Evolutionary conservation across 495 filamentous ascomycete species (phyloP).

Genomic region (Cercophora newfieldiana): DNA sequence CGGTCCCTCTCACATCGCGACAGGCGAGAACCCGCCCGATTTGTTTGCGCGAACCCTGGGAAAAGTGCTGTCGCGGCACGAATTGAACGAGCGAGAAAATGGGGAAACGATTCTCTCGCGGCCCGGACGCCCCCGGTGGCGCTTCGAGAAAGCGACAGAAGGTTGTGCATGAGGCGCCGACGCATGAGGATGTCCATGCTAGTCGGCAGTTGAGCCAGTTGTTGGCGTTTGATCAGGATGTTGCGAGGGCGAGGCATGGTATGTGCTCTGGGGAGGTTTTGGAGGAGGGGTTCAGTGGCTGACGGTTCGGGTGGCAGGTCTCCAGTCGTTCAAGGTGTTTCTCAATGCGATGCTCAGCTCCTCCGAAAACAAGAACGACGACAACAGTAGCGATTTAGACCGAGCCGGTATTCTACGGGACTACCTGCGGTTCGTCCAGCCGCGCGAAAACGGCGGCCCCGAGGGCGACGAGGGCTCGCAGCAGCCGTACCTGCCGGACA

Average conservation of each 20-base stretch:
- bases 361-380: conserved; percentile 41
- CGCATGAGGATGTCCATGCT: conserved; percentile 57
- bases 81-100: conserved; percentile 24
- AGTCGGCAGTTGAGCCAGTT: conserved; percentile 60
- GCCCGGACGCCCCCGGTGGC: conserved; percentile 31
- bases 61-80: neutral
- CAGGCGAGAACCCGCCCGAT: too few species aligned
- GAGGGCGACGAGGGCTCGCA: conserved; percentile 51
- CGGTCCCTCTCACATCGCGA: neutral
- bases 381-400: conserved; percentile 36
- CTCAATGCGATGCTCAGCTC: conserved; percentile 62
- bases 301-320: conserved; percentile 45
- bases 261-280: conserved; percentile 23
- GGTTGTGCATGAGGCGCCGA: conserved; percentile 48
- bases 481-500: conserved; percentile 63
- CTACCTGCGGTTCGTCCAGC: conserved; percentile 69
- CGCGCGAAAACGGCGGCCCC: conserved; percentile 52
- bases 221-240: conserved; percentile 68
- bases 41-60: too few species aligned
- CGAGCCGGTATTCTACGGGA: conserved; percentile 62
- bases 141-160: conserved; percentile 35
- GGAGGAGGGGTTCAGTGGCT: too few species aligned
- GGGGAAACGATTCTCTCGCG: conserved; percentile 43
- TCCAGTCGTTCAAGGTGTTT: conserved; percentile 75
- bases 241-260: conserved; percentile 64